These are phyloP conservation scores for Dissophora globulifera DNA, from an alignment of 192 early-diverging fungal genomes.

Conservation along the genomic window DNA sequence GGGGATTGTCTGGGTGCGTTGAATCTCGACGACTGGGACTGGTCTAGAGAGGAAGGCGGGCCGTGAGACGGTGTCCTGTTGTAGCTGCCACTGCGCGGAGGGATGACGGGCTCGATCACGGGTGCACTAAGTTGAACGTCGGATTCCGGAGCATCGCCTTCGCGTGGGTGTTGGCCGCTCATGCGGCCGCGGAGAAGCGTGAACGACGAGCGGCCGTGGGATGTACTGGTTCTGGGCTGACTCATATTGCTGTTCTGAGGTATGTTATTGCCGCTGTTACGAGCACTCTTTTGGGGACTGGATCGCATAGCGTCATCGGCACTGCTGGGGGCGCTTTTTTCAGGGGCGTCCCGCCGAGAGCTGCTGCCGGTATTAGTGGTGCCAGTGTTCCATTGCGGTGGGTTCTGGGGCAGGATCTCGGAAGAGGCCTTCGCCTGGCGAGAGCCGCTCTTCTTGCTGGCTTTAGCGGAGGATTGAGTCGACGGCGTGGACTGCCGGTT, in stretches of 20 bases:
- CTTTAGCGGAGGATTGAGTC: not conserved
- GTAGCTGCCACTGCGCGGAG: constrained; percentile 3
- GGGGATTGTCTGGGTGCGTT: constrained; percentile 5
- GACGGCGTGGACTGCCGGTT: constrained; percentile 32
- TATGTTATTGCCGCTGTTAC: constrained; percentile 10
- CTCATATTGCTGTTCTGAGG: constrained; percentile 16
- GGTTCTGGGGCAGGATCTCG: constrained; percentile 18
- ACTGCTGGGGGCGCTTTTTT: too few species aligned
- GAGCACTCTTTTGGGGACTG: constrained; percentile 6
- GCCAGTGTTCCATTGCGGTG: constrained; percentile 14
- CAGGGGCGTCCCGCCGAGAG: too few species aligned
- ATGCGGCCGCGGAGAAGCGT: constrained; percentile 31
- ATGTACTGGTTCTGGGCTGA: constrained; percentile 34
- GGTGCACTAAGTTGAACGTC: constrained; percentile 28
- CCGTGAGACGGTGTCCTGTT: too few species aligned
- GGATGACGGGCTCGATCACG: constrained; percentile 16
- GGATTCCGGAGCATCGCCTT: not conserved
- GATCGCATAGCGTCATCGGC: not conserved
- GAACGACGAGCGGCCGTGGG: constrained; percentile 23
- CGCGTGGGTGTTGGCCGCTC: constrained; percentile 18
- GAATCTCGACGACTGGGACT: too few species aligned
- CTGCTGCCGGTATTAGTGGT: not conserved
- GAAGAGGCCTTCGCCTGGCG: not conserved
- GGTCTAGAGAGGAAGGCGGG: too few species aligned
- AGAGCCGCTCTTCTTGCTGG: not conserved